These are phyloP conservation scores for Fusarium sterilihyphosum DNA, from an alignment of 2,329 filamentous ascomycete species.

Conservation along the genomic window DNA sequence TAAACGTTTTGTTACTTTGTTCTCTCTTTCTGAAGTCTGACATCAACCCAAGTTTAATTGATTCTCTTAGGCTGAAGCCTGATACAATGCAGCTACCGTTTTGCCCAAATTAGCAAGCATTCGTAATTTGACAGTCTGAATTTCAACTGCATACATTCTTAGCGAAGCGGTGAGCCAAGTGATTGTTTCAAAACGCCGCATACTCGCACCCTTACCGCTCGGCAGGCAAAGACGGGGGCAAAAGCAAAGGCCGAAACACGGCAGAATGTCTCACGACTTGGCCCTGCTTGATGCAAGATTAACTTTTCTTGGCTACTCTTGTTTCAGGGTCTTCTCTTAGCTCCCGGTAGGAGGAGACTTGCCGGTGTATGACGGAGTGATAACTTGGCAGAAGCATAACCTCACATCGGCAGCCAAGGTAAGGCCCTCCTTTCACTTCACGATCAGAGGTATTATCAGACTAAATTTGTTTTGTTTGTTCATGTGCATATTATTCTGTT, in stretches of 20 bases:
- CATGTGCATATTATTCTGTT: too few relatives aligned
- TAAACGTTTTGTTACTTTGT: background rate
- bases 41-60: background rate
- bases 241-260: background rate
- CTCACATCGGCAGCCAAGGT: too few relatives aligned
- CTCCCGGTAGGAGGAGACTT: background rate
- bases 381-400: background rate
- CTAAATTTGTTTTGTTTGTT: too few relatives aligned
- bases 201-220: background rate
- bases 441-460: too few relatives aligned
- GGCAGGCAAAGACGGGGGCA: background rate
- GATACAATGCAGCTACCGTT: too few relatives aligned
- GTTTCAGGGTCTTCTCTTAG: background rate
- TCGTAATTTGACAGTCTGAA: too few relatives aligned
- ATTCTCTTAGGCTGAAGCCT: fast-evolving
- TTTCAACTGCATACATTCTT: fast-evolving
- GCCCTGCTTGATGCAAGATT: background rate
- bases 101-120: fast-evolving
- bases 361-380: fast-evolving
- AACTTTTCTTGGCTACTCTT: background rate
- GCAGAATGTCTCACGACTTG: background rate
- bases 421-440: background rate
- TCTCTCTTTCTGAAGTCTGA: fast-evolving
- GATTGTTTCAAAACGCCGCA: background rate
- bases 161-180: background rate